Conservation (phyloP, 148 eudicot species). For the Camellia granthamiana region DNA sequence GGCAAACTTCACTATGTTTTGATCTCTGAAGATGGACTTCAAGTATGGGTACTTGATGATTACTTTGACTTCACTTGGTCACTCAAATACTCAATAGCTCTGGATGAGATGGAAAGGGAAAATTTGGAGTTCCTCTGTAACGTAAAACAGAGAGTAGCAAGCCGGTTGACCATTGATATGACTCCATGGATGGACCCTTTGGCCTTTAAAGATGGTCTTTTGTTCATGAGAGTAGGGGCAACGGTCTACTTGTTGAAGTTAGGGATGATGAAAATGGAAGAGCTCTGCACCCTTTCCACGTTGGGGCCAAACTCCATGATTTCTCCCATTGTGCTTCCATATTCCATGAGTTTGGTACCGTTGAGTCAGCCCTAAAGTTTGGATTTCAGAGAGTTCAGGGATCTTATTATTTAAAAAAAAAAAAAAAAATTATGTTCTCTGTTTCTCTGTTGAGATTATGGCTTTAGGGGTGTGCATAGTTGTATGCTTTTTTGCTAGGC, state of each 20-base stretch:
- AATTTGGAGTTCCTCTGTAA: constrained; percentile 24
- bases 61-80: constrained; percentile 31
- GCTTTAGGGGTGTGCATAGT: too few relatives aligned
- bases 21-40: constrained; percentile 35
- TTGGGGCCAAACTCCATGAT: constrained; percentile 30
- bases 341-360: constrained; percentile 40
- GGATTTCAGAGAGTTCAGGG: too few relatives aligned
- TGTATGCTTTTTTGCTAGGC: too few relatives aligned
- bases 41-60: constrained; percentile 42
- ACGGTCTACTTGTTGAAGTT: constrained; percentile 29
- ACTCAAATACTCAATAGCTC: constrained; percentile 14
- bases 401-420: too few relatives aligned
- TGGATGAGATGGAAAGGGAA: constrained; percentile 33
- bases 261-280: constrained; percentile 26
- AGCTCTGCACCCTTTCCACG: constrained; percentile 27
- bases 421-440: too few relatives aligned
- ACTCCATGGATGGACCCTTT: constrained; percentile 30
- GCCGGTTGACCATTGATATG: not conserved
- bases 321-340: constrained; percentile 38
- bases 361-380: not conserved
- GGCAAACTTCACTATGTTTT: constrained; percentile 31
- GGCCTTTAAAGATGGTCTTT: constrained; percentile 32
- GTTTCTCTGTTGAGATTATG: too few relatives aligned
- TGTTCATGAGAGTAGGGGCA: constrained; percentile 27
- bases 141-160: constrained; percentile 8